Evolutionary conservation across 2,329 filamentous ascomycete species (phyloP).

Genomic region (Curvularia verruculosa): DNA sequence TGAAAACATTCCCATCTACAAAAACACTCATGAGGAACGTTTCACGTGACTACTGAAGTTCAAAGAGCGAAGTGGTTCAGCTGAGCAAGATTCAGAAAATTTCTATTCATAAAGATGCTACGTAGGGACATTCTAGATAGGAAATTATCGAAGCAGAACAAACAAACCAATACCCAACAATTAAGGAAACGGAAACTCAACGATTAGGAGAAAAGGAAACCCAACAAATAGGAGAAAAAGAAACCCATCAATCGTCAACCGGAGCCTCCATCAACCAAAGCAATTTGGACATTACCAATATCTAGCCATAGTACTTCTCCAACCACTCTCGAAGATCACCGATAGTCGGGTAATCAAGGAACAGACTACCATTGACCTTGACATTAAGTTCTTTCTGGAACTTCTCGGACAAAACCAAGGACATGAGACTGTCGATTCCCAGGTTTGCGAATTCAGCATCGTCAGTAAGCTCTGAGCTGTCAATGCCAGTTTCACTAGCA

Average conservation of each 20-base stretch:
- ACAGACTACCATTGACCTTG: slow-evolving; percentile 22
- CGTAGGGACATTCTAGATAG: neutral
- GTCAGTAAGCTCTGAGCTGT: slow-evolving; percentile 24
- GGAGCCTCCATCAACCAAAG: neutral
- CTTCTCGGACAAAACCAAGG: slow-evolving; percentile 29
- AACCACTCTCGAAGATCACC: slow-evolving; percentile 27
- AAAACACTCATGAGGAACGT: no score
- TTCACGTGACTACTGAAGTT: neutral
- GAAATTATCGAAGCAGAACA: neutral
- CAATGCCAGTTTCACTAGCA: slow-evolving; percentile 27
- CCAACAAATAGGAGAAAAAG: neutral
- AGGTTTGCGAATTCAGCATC: slow-evolving; percentile 31
- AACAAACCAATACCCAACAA: neutral
- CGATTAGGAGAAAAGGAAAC: no score
- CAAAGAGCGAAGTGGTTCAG: no score
- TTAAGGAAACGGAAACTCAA: no score
- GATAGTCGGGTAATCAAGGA: slow-evolving; percentile 34
- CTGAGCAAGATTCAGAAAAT: no score
- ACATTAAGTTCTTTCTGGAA: slow-evolving; percentile 30
- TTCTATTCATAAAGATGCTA: neutral
- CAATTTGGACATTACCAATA: neutral
- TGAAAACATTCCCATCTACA: no score
- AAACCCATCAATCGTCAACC: no score
- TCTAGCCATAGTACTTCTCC: slow-evolving; percentile 22
- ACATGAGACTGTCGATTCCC: slow-evolving; percentile 39